Conservation (phyloP, 2,329 filamentous ascomycete species). For the Talaromyces funiculosus region DNA sequence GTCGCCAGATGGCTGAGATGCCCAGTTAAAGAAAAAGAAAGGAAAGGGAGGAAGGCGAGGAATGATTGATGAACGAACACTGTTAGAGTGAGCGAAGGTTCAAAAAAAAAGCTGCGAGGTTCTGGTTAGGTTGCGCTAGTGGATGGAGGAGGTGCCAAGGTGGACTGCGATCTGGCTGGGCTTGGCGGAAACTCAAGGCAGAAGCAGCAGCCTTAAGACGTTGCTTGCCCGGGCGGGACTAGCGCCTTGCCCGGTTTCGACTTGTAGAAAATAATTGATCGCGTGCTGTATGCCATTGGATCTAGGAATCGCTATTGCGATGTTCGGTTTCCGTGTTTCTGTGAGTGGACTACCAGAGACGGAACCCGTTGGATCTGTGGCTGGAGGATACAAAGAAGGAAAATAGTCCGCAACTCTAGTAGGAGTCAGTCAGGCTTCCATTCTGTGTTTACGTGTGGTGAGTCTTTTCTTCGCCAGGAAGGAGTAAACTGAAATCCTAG, state of each 20-base stretch:
- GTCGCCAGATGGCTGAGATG: slow-evolving; percentile 12
- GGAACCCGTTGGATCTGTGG: slow-evolving; percentile 2
- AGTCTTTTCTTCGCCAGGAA: no score
- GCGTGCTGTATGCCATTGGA: no score
- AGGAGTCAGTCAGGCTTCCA: no score
- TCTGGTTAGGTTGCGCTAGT: slow-evolving; percentile 10
- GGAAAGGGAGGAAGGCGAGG: background rate
- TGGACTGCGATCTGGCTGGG: slow-evolving; percentile 8
- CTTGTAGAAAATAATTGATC: no score
- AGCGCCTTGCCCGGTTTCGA: background rate
- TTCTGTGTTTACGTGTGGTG: no score
- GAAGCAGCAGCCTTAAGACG: no score
- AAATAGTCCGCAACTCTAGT: background rate
- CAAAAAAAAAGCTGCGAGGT: slow-evolving; percentile 13
- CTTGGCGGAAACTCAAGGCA: slow-evolving; percentile 1
- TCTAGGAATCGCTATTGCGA: background rate
- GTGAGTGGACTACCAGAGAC: background rate
- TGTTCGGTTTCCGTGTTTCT: background rate
- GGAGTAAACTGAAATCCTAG: no score
- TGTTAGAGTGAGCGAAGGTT: background rate
- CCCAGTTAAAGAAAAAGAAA: slow-evolving; percentile 21
- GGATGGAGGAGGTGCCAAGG: slow-evolving; percentile 5
- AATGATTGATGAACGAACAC: background rate
- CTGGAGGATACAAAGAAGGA: background rate
- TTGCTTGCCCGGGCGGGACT: background rate